phyloP scores from a whole-genome alignment of 2,329 filamentous ascomycete genomes.

The Trichoderma simmonsii region DNA sequence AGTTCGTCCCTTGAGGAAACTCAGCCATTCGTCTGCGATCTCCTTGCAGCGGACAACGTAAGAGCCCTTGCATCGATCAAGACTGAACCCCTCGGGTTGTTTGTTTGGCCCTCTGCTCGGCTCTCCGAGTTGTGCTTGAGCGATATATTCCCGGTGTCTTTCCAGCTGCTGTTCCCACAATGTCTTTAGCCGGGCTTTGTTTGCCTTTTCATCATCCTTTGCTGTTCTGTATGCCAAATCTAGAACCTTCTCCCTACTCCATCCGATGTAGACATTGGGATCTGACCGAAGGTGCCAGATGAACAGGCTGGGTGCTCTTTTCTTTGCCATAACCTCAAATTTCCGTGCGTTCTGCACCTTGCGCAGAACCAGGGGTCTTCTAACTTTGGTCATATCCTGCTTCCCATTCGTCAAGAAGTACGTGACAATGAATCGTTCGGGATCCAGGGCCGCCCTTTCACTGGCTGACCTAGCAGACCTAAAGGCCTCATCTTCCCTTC shows the following conservation, averaged over 20 bases:
- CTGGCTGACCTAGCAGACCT: background rate
- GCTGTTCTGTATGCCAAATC: background rate
- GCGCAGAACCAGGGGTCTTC: background rate
- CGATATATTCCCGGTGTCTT: background rate
- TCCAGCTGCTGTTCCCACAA: background rate
- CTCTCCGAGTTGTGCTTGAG: background rate
- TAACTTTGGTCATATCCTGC: background rate
- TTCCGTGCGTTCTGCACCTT: background rate
- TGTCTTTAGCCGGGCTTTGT: background rate
- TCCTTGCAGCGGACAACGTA: background rate
- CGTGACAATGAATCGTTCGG: background rate
- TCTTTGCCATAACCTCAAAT: background rate
- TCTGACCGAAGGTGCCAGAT: too few species aligned
- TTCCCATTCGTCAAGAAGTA: conserved; percentile 4
- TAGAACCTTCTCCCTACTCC: background rate
- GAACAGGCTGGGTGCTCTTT: background rate
- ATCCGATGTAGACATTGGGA: background rate
- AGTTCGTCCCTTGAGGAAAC: background rate
- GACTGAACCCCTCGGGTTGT: background rate
- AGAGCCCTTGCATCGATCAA: background rate
- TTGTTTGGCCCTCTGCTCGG: background rate
- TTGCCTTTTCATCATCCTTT: background rate
- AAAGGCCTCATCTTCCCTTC: background rate
- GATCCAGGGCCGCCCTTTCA: background rate
- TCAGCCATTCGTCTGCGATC: background rate